A percentile compares a stretch with the other conserved stretches of the same genome.
phyloP scores from a whole-genome alignment of 2,329 filamentous ascomycete species.

The Fusarium begoniae region DNA sequence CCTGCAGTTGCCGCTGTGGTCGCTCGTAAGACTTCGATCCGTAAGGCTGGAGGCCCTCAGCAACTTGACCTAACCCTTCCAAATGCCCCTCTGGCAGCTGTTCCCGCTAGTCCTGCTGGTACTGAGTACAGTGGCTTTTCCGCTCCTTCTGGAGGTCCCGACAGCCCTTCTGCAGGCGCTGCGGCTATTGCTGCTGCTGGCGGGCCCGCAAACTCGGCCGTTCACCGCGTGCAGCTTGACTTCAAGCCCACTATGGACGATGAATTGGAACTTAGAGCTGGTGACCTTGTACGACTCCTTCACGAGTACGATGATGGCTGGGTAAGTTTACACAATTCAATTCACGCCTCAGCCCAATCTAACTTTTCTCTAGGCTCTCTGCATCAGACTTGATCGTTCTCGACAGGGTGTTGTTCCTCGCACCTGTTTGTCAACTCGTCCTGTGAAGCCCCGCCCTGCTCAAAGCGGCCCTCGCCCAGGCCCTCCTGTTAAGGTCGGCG shows the following conservation, averaged over 20 bases:
- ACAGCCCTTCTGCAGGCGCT: slow-evolving; percentile 57
- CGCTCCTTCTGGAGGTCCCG: slow-evolving; percentile 56
- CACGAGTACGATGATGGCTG: slow-evolving; percentile 99
- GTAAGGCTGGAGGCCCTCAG: slow-evolving; percentile 58
- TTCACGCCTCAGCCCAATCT: slow-evolving; percentile 28
- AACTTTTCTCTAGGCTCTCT: slow-evolving; percentile 74
- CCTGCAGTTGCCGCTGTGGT: slow-evolving; percentile 52
- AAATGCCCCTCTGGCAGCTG: slow-evolving; percentile 45
- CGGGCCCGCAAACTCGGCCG: slow-evolving; percentile 68
- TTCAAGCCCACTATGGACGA: slow-evolving; percentile 94
- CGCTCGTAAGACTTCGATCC: slow-evolving; percentile 65
- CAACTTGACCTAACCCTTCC: slow-evolving; percentile 64
- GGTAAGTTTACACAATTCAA: slow-evolving; percentile 64
- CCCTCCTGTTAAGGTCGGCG: slow-evolving; percentile 59
- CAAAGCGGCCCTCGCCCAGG: slow-evolving; percentile 60
- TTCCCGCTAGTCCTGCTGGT: slow-evolving; percentile 67
- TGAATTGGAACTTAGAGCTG: slow-evolving; percentile 82
- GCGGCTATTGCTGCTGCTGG: slow-evolving; percentile 70
- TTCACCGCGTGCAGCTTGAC: slow-evolving; percentile 93
- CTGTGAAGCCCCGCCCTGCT: slow-evolving; percentile 82
- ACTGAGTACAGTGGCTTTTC: slow-evolving; percentile 71
- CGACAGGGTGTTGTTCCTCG: slow-evolving; percentile 93
- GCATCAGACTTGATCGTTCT: slow-evolving; percentile 87
- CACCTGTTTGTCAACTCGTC: slow-evolving; percentile 90
- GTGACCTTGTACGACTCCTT: slow-evolving; percentile 86